A percentile compares a stretch with the other conserved stretches of the same genome.
Evolutionary conservation across 1,284 basidiomycete species (phyloP).

Genomic region (Cryptococcus sp.): DNA sequence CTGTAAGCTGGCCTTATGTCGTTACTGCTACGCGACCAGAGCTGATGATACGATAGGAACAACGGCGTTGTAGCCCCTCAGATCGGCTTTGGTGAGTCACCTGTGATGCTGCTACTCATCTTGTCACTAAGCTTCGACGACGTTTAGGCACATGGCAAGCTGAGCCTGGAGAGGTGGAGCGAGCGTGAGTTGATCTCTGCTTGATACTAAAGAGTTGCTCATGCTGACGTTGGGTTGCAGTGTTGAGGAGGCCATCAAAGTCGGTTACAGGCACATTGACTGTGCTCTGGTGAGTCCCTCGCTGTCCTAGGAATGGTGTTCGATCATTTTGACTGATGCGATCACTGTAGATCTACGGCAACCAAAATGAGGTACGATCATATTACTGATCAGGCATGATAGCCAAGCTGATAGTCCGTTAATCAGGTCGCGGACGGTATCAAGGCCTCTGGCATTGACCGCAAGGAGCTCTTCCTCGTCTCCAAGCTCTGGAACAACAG

Average conservation of each 20-base stretch:
- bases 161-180: slow-evolving; percentile 71
- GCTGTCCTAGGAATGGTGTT: slow-evolving; percentile 12
- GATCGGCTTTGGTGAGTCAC: slow-evolving; percentile 63
- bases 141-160: slow-evolving; percentile 70
- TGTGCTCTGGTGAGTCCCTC: slow-evolving; percentile 66
- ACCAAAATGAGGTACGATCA: slow-evolving; percentile 72
- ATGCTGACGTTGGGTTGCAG: slow-evolving; percentile 4
- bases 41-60: slow-evolving; percentile 15
- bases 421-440: slow-evolving; percentile 68
- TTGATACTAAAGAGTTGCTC: background rate
- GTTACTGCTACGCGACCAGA: background rate
- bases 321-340: background rate
- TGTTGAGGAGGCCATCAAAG: slow-evolving; percentile 69
- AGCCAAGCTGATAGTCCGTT: slow-evolving; percentile 53
- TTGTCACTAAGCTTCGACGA: background rate
- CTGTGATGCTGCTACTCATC: too few relatives aligned
- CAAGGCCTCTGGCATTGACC: slow-evolving; percentile 72
- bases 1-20: background rate
- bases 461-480: slow-evolving; percentile 81
- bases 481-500: slow-evolving; percentile 59
- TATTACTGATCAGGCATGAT: background rate
- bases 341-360: slow-evolving; percentile 36
- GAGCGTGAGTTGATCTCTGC: slow-evolving; percentile 52
- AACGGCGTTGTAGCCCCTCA: slow-evolving; percentile 59
- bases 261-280: slow-evolving; percentile 79